Conservation (phyloP, 2,329 filamentous ascomycete species). For the Fusarium graminum region DNA sequence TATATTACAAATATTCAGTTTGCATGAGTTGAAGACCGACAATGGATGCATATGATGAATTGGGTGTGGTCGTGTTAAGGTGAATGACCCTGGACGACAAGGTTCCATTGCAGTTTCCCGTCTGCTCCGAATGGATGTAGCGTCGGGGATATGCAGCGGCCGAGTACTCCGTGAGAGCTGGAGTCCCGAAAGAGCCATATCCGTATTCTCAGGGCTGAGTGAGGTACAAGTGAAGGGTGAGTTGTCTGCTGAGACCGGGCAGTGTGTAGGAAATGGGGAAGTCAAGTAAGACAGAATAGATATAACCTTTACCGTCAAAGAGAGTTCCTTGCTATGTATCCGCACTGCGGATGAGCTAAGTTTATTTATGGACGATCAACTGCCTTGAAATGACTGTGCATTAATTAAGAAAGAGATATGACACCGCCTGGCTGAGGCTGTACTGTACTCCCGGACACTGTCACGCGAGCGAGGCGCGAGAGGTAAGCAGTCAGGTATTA, state of each 20-base stretch:
- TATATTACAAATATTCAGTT: conserved; percentile 2
- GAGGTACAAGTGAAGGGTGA: conserved; percentile 11
- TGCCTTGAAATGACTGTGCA: conserved; percentile 8
- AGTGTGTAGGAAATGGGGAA: conserved; percentile 4
- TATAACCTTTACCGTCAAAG: conserved; percentile 30
- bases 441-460: neutral
- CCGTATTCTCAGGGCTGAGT: conserved; percentile 39
- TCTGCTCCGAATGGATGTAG: conserved; percentile 22
- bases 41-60: neutral
- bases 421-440: conserved; percentile 14
- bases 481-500: conserved; percentile 7
- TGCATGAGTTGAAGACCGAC: neutral
- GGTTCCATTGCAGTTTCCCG: conserved; percentile 28
- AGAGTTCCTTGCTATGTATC: neutral
- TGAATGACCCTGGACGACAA: conserved; percentile 22
- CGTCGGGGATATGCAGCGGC: conserved; percentile 34
- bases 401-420: neutral
- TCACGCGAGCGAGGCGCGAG: neutral
- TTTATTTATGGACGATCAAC: conserved; percentile 3
- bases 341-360: neutral
- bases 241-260: conserved; percentile 13
- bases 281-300: conserved; percentile 20
- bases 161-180: conserved; percentile 31
- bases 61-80: conserved; percentile 3
- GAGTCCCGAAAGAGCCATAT: conserved; percentile 30